A percentile compares a stretch with the other conserved stretches of the same genome.
These are phyloP conservation scores for Nakazawaea ambrosiae DNA, from an alignment of 805 yeast species.

Conservation along the genomic window DNA sequence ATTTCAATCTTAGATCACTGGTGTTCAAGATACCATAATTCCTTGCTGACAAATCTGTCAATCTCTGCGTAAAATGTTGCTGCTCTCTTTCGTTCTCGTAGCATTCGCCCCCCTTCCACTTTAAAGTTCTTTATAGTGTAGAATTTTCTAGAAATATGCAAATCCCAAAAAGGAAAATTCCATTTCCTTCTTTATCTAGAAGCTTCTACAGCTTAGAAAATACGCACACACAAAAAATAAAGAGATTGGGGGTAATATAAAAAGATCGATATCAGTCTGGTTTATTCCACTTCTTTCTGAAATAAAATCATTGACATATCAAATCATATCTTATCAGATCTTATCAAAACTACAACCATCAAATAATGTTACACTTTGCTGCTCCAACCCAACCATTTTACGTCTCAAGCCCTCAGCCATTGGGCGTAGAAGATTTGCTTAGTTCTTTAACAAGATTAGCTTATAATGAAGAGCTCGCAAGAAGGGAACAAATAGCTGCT, in stretches of 20 bases:
- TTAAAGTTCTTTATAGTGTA: no score
- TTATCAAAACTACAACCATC: neutral
- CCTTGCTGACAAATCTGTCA: no score
- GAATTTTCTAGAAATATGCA: conserved; percentile 6
- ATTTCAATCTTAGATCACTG: no score
- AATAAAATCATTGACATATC: no score
- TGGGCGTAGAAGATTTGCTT: conserved; percentile 5
- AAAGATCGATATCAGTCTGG: no score
- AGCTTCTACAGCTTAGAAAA: conserved; percentile 4
- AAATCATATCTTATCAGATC: neutral
- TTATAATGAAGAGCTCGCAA: conserved; percentile 4
- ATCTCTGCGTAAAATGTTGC: no score
- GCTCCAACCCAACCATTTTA: conserved; percentile 1
- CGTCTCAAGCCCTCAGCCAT: no score
- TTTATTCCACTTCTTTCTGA: no score
- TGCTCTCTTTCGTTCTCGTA: no score
- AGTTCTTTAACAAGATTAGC: conserved; percentile 5
- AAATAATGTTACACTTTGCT: neutral
- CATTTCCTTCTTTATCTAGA: conserved; percentile 6
- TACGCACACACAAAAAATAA: neutral
- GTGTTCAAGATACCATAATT: no score
- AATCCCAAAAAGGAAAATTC: conserved; percentile 2
- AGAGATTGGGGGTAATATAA: conserved; percentile 1
- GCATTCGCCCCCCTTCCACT: no score
- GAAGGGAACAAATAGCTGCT: conserved; percentile 1